Conservation (phyloP, 2,329 filamentous ascomycete species). For the Beauveria sp. region DNA sequence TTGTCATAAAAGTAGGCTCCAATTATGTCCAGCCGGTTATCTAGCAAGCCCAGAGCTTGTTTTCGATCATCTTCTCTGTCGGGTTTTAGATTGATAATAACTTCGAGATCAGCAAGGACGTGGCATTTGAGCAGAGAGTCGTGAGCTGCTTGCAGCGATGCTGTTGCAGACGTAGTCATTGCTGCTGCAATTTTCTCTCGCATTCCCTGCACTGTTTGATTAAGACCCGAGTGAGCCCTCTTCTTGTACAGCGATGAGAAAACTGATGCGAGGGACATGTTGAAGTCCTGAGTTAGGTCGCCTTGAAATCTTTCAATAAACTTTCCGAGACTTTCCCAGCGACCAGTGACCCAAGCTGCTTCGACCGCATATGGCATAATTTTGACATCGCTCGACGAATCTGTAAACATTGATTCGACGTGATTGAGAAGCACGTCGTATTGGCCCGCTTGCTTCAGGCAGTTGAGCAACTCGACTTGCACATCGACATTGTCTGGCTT, state of each 20-base stretch:
- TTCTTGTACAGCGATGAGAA: conserved; percentile 53
- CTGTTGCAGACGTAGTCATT: conserved; percentile 68
- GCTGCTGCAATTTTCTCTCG: conserved; percentile 64
- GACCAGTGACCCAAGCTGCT: conserved; percentile 81
- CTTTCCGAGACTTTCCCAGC: conserved; percentile 67
- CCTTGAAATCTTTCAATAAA: conserved; percentile 53
- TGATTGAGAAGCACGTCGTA: conserved; percentile 84
- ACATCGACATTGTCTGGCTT: conserved; percentile 68
- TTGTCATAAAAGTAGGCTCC: conserved; percentile 89
- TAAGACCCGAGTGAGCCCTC: conserved; percentile 44
- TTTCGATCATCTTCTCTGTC: conserved; percentile 33
- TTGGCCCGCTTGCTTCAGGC: conserved; percentile 91
- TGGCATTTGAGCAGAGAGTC: conserved; percentile 81
- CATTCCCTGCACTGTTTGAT: conserved; percentile 51
- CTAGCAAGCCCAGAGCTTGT: conserved; percentile 36
- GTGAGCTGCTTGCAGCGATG: conserved; percentile 77
- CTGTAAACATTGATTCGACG: conserved; percentile 64
- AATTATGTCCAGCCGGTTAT: conserved; percentile 76
- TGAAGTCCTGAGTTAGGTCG: conserved; percentile 57
- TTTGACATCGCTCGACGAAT: conserved; percentile 45
- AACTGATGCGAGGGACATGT: conserved; percentile 62
- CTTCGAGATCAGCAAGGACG: conserved; percentile 78
- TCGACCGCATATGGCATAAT: conserved; percentile 82
- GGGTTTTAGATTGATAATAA: conserved; percentile 50
- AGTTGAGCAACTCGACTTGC: conserved; percentile 77